Conservation (phyloP, 1,284 basidiomycete species). For the Ceratorhiza oryzae-sativae region DNA sequence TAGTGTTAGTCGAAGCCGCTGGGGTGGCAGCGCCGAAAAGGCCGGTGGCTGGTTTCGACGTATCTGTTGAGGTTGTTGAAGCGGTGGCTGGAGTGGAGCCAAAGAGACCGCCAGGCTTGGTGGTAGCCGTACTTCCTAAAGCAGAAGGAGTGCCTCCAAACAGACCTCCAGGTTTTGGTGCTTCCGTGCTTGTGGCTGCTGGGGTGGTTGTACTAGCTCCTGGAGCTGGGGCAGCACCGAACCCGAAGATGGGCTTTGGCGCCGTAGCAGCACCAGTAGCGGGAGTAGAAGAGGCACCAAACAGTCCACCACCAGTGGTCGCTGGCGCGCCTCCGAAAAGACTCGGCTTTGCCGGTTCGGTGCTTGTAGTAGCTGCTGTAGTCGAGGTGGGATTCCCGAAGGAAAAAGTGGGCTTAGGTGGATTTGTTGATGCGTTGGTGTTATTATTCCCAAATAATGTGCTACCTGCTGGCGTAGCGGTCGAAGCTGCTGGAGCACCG, state of each 20-base stretch:
- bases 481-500: slow-evolving; percentile 2
- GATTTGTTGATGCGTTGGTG: neutral
- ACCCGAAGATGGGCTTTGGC: slow-evolving; percentile 23
- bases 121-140: slow-evolving; percentile 34
- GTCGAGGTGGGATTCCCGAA: slow-evolving; percentile 16
- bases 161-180: slow-evolving; percentile 27
- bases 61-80: slow-evolving; percentile 24
- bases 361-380: neutral
- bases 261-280: slow-evolving; percentile 17
- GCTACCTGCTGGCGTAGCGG: slow-evolving; percentile 21
- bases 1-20: slow-evolving; percentile 42
- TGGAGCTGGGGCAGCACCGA: slow-evolving; percentile 30
- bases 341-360: slow-evolving; percentile 19
- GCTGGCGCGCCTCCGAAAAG: slow-evolving; percentile 32
- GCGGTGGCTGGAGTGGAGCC: slow-evolving; percentile 45
- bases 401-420: slow-evolving; percentile 14
- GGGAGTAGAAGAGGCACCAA: slow-evolving; percentile 21
- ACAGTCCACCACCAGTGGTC: neutral
- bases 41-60: slow-evolving; percentile 42
- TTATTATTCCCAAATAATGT: slow-evolving; percentile 5
- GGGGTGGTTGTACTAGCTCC: slow-evolving; percentile 1
- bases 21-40: slow-evolving; percentile 46
- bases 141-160: slow-evolving; percentile 33
- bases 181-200: slow-evolving; percentile 28
- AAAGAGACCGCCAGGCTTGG: slow-evolving; percentile 45